A percentile compares a stretch with the other conserved stretches of the same genome.
Evolutionary conservation across 2,329 filamentous ascomycete genomes (phyloP).

Genomic region (Penicillium sp.): DNA sequence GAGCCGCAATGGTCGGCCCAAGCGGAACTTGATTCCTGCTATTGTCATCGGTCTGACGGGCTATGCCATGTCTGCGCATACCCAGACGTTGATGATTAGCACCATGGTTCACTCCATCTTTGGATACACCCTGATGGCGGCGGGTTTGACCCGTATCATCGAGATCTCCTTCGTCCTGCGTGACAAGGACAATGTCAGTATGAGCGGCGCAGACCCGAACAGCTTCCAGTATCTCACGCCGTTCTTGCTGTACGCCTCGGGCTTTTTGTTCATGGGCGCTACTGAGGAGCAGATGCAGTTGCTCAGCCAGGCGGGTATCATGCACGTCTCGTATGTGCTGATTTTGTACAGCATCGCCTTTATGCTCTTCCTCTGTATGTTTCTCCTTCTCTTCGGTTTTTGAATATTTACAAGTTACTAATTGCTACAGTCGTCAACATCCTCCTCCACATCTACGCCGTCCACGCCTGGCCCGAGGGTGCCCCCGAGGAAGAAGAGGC

Average conservation of each 20-base stretch:
- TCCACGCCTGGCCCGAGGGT: constrained; percentile 54
- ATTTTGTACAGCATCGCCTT: constrained; percentile 91
- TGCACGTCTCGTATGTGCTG: constrained; percentile 88
- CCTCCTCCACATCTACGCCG: constrained; percentile 81
- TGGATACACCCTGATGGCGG: constrained; percentile 93
- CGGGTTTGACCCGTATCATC: constrained; percentile 79
- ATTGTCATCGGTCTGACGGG: constrained; percentile 91
- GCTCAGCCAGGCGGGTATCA: constrained; percentile 71
- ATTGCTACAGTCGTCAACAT: constrained; percentile 68
- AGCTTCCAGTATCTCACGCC: constrained; percentile 72
- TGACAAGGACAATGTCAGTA: constrained; percentile 66
- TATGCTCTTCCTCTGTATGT: constrained; percentile 79
- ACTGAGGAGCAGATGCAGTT: constrained; percentile 94
- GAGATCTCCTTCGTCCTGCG: constrained; percentile 86
- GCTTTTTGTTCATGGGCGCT: constrained; percentile 96
- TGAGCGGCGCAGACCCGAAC: constrained; percentile 70
- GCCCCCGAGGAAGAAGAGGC: constrained; percentile 24
- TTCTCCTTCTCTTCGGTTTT: background rate
- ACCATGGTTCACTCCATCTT: constrained; percentile 87
- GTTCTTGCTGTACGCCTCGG: constrained; percentile 83
- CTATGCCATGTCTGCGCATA: constrained; percentile 92
- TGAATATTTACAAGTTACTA: constrained; percentile 17
- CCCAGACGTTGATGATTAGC: constrained; percentile 79
- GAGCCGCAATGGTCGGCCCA: constrained; percentile 78
- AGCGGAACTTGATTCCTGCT: constrained; percentile 89